These are phyloP conservation scores for Candida methanosorbosa DNA, from an alignment of 805 yeast species.

Conservation along the genomic window DNA sequence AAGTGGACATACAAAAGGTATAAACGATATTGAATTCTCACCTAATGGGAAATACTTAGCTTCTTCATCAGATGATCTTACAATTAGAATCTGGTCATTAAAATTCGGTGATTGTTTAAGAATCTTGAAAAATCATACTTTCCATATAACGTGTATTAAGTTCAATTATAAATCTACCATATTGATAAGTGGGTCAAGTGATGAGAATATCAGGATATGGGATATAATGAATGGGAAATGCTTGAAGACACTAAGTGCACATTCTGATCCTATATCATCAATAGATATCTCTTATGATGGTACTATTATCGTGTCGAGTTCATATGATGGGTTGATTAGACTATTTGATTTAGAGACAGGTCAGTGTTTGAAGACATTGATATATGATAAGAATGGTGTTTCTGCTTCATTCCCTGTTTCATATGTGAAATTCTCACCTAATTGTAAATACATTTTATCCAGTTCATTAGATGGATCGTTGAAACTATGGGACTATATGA, in stretches of 20 bases:
- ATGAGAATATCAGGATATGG: conserved; percentile 90
- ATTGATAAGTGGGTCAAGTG: conserved; percentile 75
- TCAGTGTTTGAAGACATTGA: conserved; percentile 84
- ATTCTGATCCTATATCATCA: conserved; percentile 80
- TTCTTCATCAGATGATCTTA: conserved; percentile 79
- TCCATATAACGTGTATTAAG: conserved; percentile 64
- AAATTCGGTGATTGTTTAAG: conserved; percentile 39
- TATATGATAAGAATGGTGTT: conserved; percentile 65
- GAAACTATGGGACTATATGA: conserved; percentile 81
- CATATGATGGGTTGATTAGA: conserved; percentile 86
- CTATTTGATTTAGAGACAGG: conserved; percentile 84
- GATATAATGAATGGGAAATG: conserved; percentile 65
- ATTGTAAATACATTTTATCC: conserved; percentile 70
- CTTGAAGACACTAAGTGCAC: conserved; percentile 80
- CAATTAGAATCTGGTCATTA: conserved; percentile 67
- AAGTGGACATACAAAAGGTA: conserved; percentile 58
- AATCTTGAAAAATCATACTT: conserved; percentile 70
- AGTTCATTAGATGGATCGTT: conserved; percentile 74
- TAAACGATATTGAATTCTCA: conserved; percentile 72
- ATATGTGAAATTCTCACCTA: conserved; percentile 65
- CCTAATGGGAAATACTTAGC: conserved; percentile 69
- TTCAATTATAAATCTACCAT: conserved; percentile 73
- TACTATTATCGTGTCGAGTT: conserved; percentile 74
- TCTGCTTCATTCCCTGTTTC: conserved; percentile 68
- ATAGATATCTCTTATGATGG: conserved; percentile 72